Evolutionary conservation across 257 asterid genomes (phyloP).

Genomic region (Eucommia ulmoides): DNA sequence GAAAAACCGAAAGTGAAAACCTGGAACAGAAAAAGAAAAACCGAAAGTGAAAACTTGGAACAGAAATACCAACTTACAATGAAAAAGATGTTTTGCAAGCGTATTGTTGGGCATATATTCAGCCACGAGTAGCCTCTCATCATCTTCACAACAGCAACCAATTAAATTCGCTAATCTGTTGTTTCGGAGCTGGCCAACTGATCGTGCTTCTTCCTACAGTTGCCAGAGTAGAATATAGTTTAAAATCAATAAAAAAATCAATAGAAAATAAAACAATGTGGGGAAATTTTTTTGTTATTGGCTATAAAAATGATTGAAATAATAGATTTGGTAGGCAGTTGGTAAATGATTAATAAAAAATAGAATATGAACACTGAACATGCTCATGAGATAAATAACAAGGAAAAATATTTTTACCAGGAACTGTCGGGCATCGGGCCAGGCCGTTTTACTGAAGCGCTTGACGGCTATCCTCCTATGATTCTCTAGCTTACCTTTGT

Average conservation of each 20-base stretch:
- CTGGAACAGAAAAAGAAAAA: no score
- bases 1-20: no score
- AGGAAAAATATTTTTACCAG: background rate
- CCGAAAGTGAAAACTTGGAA: no score
- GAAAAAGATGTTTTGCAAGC: constrained; percentile 1
- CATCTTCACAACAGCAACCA: constrained; percentile 2
- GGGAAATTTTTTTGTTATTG: no score
- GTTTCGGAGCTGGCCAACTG: constrained; percentile 1
- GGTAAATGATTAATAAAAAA: no score
- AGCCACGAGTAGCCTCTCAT: constrained; percentile 3
- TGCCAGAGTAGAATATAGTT: no score
- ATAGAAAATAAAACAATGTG: no score
- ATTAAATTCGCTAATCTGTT: background rate
- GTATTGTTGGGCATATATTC: constrained; percentile 2
- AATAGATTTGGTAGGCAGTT: no score
- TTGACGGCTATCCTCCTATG: constrained; percentile 2
- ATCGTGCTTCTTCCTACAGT: constrained; percentile 4
- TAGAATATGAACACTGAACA: no score
- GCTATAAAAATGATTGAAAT: no score
- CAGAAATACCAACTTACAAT: background rate
- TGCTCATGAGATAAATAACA: no score
- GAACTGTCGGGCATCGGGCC: constrained; percentile 2
- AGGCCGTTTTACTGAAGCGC: background rate
- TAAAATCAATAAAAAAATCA: no score
- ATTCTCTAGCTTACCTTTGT: constrained; percentile 1